Evolutionary conservation across 2,329 filamentous ascomycete genomes (phyloP).

Genomic region (Raffaelea arxii): DNA sequence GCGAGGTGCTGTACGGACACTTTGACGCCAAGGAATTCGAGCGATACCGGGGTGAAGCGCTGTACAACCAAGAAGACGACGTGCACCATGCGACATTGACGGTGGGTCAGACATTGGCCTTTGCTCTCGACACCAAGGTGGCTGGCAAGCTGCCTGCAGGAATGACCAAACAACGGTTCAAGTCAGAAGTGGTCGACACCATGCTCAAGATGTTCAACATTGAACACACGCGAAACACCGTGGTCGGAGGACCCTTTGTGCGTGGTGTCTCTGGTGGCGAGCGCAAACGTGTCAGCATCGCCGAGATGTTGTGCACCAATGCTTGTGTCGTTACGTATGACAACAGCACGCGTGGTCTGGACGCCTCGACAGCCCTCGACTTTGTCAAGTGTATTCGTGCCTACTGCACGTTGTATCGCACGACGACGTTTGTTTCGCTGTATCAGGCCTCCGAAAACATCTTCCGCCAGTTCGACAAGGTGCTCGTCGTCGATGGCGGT

Average conservation of each 20-base stretch:
- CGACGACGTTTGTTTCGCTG: conserved; percentile 74
- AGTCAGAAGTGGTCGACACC: conserved; percentile 62
- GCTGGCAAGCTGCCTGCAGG: conserved; percentile 70
- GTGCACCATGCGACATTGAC: conserved; percentile 78
- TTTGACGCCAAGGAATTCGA: conserved; percentile 64
- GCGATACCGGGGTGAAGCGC: conserved; percentile 68
- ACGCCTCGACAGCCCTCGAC: conserved; percentile 45
- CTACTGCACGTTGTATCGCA: conserved; percentile 75
- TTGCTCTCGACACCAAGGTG: conserved; percentile 76
- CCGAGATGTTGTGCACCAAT: conserved; percentile 71
- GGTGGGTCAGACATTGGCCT: conserved; percentile 77
- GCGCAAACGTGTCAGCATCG: conserved; percentile 71
- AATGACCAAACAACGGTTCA: conserved; percentile 59
- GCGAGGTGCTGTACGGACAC: conserved; percentile 68
- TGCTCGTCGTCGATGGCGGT: conserved; percentile 69
- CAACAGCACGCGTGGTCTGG: conserved; percentile 49
- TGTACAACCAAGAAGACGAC: conserved; percentile 83
- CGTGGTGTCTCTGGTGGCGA: conserved; percentile 74
- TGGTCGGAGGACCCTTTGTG: conserved; percentile 74
- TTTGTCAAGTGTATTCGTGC: conserved; percentile 57
- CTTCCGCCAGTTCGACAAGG: conserved; percentile 72
- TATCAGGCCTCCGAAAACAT: conserved; percentile 82
- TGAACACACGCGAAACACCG: conserved; percentile 74
- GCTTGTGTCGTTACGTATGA: conserved; percentile 67
- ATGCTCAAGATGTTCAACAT: conserved; percentile 92